Evolutionary conservation across 176 grass and related monocot genomes (phyloP).

Genomic region (Musa schizocarpa): DNA sequence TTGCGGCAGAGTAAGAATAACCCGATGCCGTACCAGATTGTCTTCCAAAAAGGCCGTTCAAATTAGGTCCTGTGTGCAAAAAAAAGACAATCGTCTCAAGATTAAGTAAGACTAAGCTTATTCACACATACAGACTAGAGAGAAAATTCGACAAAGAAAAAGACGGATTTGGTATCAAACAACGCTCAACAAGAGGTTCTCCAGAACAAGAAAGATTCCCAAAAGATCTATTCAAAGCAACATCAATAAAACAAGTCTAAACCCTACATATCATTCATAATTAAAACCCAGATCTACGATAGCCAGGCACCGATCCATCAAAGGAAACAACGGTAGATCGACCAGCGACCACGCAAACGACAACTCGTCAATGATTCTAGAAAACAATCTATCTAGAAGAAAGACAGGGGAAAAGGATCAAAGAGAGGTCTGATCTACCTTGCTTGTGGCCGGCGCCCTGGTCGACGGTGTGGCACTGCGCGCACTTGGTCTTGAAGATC

Average conservation of each 20-base stretch:
- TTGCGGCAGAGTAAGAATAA: slow-evolving; percentile 6
- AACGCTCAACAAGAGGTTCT: too few relatives aligned
- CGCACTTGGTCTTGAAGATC: slow-evolving; percentile 95
- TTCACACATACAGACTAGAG: neutral
- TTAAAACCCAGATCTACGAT: too few relatives aligned
- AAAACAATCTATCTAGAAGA: neutral
- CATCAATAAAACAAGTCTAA: too few relatives aligned
- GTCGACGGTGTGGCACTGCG: slow-evolving; percentile 91
- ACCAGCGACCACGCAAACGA: neutral
- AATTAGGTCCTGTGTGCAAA: neutral
- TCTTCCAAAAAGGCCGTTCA: slow-evolving; percentile 8
- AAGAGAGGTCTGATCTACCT: slow-evolving; percentile 12
- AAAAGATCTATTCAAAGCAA: too few relatives aligned
- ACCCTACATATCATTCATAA: too few relatives aligned
- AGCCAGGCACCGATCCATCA: too few relatives aligned
- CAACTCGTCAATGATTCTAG: neutral
- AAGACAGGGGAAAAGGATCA: neutral
- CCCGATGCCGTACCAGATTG: neutral
- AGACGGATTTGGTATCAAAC: too few relatives aligned
- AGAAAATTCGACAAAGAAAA: neutral
- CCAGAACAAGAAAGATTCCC: too few relatives aligned
- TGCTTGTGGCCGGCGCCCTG: slow-evolving; percentile 75
- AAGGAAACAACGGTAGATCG: neutral
- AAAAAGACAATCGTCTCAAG: neutral
- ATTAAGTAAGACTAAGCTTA: neutral